phyloP scores from a whole-genome alignment of 1,284 basidiomycete species.

The Melampsora larici-populina region DNA sequence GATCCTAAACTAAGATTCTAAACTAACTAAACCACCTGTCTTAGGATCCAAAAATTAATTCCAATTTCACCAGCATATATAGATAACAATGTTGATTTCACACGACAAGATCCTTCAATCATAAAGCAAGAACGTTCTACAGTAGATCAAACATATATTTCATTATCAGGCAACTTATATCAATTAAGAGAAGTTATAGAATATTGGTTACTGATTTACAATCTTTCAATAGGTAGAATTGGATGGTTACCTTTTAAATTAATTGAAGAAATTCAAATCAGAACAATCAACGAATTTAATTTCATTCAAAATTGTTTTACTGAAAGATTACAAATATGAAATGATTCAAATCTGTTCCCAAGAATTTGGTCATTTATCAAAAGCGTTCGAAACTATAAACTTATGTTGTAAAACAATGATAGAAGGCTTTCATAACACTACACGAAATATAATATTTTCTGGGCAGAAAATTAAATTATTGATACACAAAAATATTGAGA shows the following conservation, averaged over 20 bases:
- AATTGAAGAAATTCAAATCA: slow-evolving; percentile 26
- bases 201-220: slow-evolving; percentile 27
- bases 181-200: slow-evolving; percentile 38
- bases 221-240: neutral
- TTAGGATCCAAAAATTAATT: neutral
- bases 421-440: slow-evolving; percentile 24
- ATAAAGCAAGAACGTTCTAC: slow-evolving; percentile 22
- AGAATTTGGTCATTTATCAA: slow-evolving; percentile 6
- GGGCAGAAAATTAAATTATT: too few species aligned
- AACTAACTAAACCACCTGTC: too few species aligned
- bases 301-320: slow-evolving; percentile 24
- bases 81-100: slow-evolving; percentile 11
- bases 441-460: too few species aligned
- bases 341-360: slow-evolving; percentile 17
- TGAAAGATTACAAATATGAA: slow-evolving; percentile 20
- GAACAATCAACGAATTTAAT: slow-evolving; percentile 30
- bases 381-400: slow-evolving; percentile 14
- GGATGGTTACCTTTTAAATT: slow-evolving; percentile 20
- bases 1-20: too few species aligned
- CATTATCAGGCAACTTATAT: slow-evolving; percentile 23
- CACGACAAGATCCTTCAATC: slow-evolving; percentile 29
- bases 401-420: slow-evolving; percentile 33
- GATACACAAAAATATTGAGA: too few species aligned
- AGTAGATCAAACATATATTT: slow-evolving; percentile 12
- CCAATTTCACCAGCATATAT: slow-evolving; percentile 14